Conservation (phyloP, 73 alveolate species). For the Stentor coeruleus region DNA sequence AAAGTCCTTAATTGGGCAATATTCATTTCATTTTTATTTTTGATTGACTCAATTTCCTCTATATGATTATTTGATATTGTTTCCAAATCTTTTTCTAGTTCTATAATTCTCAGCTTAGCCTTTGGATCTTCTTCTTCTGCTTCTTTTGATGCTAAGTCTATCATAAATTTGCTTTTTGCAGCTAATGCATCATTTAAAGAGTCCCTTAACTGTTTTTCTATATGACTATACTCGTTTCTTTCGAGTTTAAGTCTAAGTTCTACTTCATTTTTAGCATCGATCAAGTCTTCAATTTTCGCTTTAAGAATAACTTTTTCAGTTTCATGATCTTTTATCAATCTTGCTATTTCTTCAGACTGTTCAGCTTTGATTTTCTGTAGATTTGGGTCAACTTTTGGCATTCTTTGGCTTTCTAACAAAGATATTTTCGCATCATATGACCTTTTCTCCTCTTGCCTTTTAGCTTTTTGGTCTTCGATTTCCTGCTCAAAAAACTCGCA, state of each 20-base stretch:
- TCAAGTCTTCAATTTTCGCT: background rate
- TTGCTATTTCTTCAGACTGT: slow-evolving; percentile 19
- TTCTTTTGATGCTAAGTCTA: background rate
- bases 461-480: slow-evolving; percentile 1
- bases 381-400: background rate
- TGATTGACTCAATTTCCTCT: background rate
- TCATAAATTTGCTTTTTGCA: background rate
- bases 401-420: background rate
- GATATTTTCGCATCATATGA: background rate
- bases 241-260: slow-evolving; percentile 4
- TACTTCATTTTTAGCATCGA: slow-evolving; percentile 3
- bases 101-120: slow-evolving; percentile 52
- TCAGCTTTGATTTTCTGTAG: slow-evolving; percentile 21
- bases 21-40: slow-evolving; percentile 51
- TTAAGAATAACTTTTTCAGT: background rate
- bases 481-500: slow-evolving; percentile 14
- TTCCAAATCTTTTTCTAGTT: slow-evolving; percentile 30
- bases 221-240: background rate
- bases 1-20: slow-evolving; percentile 60
- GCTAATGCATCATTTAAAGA: background rate
- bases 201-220: slow-evolving; percentile 1
- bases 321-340: slow-evolving; percentile 8
- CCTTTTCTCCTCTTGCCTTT: slow-evolving; percentile 6
- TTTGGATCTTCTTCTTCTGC: slow-evolving; percentile 29
- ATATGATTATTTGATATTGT: background rate